Percentiles rank a stretch among this genome's conserved stretches.
Evolutionary conservation across 1,284 basidiomycete genomes (phyloP).

Genomic region (Erythrobasidium hasegawianum): DNA sequence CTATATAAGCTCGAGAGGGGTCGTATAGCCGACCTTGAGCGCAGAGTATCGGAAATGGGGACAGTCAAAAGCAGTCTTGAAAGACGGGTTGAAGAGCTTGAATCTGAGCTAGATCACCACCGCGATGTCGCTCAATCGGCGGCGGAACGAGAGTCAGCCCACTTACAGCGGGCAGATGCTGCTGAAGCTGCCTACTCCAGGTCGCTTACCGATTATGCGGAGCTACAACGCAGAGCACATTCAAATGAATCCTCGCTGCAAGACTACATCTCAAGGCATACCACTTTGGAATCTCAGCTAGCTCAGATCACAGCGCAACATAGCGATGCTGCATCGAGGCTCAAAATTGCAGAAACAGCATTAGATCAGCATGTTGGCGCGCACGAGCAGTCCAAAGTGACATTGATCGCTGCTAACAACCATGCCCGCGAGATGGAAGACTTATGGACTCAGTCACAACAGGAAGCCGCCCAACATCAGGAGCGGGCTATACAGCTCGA

Average conservation of each 20-base stretch:
- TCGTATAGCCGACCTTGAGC: slow-evolving; percentile 74
- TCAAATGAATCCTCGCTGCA: slow-evolving; percentile 65
- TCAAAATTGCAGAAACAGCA: slow-evolving; percentile 57
- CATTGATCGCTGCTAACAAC: slow-evolving; percentile 68
- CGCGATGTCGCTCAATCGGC: slow-evolving; percentile 58
- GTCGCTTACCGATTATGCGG: slow-evolving; percentile 64
- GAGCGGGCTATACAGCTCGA: slow-evolving; percentile 55
- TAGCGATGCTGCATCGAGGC: slow-evolving; percentile 60
- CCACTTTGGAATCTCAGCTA: slow-evolving; percentile 67
- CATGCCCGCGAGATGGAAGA: slow-evolving; percentile 80
- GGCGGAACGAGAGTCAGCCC: slow-evolving; percentile 74
- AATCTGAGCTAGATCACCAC: slow-evolving; percentile 44
- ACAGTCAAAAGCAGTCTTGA: slow-evolving; percentile 68
- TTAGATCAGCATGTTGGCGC: slow-evolving; percentile 79
- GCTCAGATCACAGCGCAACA: slow-evolving; percentile 79
- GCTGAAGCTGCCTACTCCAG: slow-evolving; percentile 75
- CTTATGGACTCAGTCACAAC: slow-evolving; percentile 65
- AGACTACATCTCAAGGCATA: slow-evolving; percentile 72
- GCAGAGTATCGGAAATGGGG: slow-evolving; percentile 68
- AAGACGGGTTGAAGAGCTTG: slow-evolving; percentile 68
- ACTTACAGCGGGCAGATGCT: slow-evolving; percentile 72
- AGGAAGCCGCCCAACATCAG: slow-evolving; percentile 57
- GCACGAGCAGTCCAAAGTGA: slow-evolving; percentile 76
- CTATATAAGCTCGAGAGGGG: slow-evolving; percentile 71
- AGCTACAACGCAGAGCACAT: slow-evolving; percentile 65